These are phyloP conservation scores for Quercus alba DNA, from an alignment of 306 rosid genomes.

Conservation along the genomic window DNA sequence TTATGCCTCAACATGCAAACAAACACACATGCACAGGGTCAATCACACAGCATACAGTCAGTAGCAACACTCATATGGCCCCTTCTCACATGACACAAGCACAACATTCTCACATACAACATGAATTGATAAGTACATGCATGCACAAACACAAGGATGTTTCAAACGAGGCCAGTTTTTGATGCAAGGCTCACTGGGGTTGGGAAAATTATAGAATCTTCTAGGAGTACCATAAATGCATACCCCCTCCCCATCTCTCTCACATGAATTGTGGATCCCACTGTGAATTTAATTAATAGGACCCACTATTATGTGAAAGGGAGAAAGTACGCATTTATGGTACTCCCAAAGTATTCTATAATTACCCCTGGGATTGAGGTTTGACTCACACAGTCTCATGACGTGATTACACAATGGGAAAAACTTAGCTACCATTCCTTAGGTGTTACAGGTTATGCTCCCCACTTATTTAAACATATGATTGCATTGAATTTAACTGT, in stretches of 20 bases:
- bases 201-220: too few species aligned
- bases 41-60: constrained; percentile 72
- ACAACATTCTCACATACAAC: constrained; percentile 24
- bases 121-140: constrained; percentile 10
- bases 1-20: constrained; percentile 85
- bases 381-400: background rate
- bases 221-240: too few species aligned
- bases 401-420: background rate
- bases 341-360: too few species aligned
- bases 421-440: too few species aligned
- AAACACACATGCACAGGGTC: constrained; percentile 77
- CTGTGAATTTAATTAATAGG: too few species aligned
- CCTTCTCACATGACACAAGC: constrained; percentile 30
- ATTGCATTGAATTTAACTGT: too few species aligned
- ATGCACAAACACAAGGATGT: background rate
- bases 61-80: constrained; percentile 29
- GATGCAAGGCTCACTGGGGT: background rate
- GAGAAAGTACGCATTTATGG: too few species aligned
- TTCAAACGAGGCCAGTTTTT: background rate
- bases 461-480: background rate
- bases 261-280: too few species aligned
- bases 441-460: background rate
- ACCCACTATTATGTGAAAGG: too few species aligned
- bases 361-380: background rate
- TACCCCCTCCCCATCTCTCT: too few species aligned